A percentile compares a stretch with the other conserved stretches of the same genome.
Conservation (phyloP, 2,329 filamentous ascomycete species). For the Cryphonectria parasitica region DNA sequence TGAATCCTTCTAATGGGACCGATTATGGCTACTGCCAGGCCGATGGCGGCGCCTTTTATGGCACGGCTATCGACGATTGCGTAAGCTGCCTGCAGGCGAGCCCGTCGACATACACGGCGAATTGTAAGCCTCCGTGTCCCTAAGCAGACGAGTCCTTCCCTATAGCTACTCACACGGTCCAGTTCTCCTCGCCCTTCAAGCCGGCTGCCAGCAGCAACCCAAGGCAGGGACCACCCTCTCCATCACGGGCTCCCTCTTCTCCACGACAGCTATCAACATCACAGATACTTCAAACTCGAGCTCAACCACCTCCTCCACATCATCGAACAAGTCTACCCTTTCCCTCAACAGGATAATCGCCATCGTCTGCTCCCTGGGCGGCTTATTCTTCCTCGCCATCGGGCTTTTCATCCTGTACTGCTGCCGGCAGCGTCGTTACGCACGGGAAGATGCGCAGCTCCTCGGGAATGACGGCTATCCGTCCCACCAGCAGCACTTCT, state of each 20-base stretch:
- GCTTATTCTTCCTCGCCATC: constrained; percentile 47
- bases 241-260: constrained; percentile 50
- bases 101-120: constrained; percentile 45
- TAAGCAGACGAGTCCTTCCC: not conserved
- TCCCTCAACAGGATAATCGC: constrained; percentile 56
- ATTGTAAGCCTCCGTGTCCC: constrained; percentile 46
- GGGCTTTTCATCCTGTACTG: constrained; percentile 54
- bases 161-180: constrained; percentile 20
- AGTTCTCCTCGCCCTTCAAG: constrained; percentile 54
- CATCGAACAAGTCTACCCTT: constrained; percentile 36
- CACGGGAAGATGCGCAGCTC: constrained; percentile 35
- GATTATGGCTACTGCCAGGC: constrained; percentile 52
- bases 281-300: constrained; percentile 38
- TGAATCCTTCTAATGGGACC: constrained; percentile 40
- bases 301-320: constrained; percentile 31
- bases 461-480: not conserved
- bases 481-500: constrained; percentile 5
- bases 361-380: constrained; percentile 52
- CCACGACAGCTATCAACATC: constrained; percentile 43
- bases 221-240: constrained; percentile 42
- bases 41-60: constrained; percentile 40
- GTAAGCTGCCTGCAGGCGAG: constrained; percentile 49
- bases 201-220: constrained; percentile 52
- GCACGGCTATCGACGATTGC: constrained; percentile 42
- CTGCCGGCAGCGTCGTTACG: constrained; percentile 45